Conservation (phyloP, 257 asterid species). For the Plantago major region DNA sequence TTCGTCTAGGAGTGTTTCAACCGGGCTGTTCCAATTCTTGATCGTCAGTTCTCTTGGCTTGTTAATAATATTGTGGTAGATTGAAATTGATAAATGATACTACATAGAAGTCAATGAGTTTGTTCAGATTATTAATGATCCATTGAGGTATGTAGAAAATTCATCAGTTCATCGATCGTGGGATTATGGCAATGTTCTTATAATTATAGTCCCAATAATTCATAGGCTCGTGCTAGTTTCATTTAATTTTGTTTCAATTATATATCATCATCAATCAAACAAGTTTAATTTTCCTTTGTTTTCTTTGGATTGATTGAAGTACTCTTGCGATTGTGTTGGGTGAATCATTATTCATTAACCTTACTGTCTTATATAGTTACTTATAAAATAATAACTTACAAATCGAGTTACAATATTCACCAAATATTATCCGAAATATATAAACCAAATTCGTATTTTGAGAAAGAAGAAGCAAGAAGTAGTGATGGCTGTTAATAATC, state of each 20-base stretch:
- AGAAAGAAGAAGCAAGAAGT: too few relatives aligned
- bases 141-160: not conserved
- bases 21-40: slow-evolving; percentile 27
- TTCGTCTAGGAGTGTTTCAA: slow-evolving; percentile 9
- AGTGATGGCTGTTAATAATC: too few relatives aligned
- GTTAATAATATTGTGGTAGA: slow-evolving; percentile 6
- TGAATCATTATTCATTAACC: too few relatives aligned
- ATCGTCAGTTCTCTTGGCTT: slow-evolving; percentile 20
- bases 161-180: not conserved
- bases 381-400: too few relatives aligned
- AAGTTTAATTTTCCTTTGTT: not conserved
- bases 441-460: too few relatives aligned
- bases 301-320: too few relatives aligned
- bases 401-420: too few relatives aligned
- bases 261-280: slow-evolving; percentile 1
- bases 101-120: not conserved
- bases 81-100: slow-evolving; percentile 3
- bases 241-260: slow-evolving; percentile 6
- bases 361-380: too few relatives aligned
- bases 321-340: too few relatives aligned
- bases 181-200: not conserved
- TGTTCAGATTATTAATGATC: too few relatives aligned
- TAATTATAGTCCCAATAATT: slow-evolving; percentile 9
- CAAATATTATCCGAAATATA: not conserved
- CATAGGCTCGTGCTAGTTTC: slow-evolving; percentile 24